A percentile compares a stretch with the other conserved stretches of the same genome.
phyloP scores from a whole-genome alignment of 345 rosid species.

The Lumnitzera racemosa region DNA sequence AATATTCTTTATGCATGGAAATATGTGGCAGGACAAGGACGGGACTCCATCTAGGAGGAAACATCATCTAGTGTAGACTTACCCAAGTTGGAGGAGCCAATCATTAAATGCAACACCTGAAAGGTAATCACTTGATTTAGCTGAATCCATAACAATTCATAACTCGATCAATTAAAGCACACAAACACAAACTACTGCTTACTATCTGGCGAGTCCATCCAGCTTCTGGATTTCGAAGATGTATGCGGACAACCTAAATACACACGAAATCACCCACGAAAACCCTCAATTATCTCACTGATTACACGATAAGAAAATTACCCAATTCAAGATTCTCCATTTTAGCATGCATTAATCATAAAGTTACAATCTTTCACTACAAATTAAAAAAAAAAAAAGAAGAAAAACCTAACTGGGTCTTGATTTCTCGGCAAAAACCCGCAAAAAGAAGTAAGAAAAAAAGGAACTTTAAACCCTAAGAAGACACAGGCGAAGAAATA shows the following conservation, averaged over 20 bases:
- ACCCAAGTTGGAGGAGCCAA: conserved; percentile 43
- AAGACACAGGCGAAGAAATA: too few relatives aligned
- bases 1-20: not conserved
- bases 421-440: too few relatives aligned
- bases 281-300: too few relatives aligned
- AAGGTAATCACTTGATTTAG: conserved; percentile 2
- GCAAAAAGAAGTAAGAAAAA: too few relatives aligned
- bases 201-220: conserved; percentile 77
- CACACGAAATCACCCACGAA: not conserved
- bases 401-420: too few relatives aligned
- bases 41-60: conserved; percentile 1
- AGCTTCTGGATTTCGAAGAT: conserved; percentile 35
- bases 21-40: too few relatives aligned
- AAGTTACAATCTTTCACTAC: too few relatives aligned
- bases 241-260: conserved; percentile 48
- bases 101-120: conserved; percentile 36
- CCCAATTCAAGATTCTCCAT: too few relatives aligned
- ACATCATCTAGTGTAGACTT: conserved; percentile 6
- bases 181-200: conserved; percentile 3
- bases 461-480: too few relatives aligned
- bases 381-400: too few relatives aligned
- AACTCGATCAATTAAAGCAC: not conserved
- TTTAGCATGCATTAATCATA: too few relatives aligned
- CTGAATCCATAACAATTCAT: not conserved
- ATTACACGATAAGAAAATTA: too few relatives aligned